phyloP scores from a whole-genome alignment of 163 green algal species.

The Scenedesmus sp. region DNA sequence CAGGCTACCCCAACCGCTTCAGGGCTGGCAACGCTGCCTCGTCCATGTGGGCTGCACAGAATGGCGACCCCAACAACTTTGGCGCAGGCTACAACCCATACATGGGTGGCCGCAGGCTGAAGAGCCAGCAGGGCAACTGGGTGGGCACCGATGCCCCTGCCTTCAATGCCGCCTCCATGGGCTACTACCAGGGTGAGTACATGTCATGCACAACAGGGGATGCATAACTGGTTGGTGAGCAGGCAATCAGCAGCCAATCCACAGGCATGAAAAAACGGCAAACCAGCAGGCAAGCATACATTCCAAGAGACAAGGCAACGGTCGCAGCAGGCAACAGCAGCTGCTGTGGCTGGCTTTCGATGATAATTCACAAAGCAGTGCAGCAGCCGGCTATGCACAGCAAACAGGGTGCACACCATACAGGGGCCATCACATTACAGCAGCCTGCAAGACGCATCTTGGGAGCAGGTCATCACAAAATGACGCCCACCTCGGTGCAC shows the following conservation, averaged over 20 bases:
- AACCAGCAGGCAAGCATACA: neutral
- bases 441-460: too few relatives aligned
- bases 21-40: neutral
- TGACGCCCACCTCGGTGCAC: too few relatives aligned
- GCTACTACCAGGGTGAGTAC: neutral
- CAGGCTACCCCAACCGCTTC: conserved; percentile 7
- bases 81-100: neutral
- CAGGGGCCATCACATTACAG: too few relatives aligned
- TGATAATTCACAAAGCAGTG: too few relatives aligned
- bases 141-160: neutral
- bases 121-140: neutral
- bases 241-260: neutral
- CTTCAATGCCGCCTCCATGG: neutral
- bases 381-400: too few relatives aligned
- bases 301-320: neutral
- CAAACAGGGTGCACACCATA: neutral
- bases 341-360: too few relatives aligned
- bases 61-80: neutral
- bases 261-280: neutral
- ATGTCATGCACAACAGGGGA: neutral
- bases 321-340: too few relatives aligned
- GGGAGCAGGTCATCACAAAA: too few relatives aligned
- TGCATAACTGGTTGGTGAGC: neutral
- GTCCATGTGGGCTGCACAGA: neutral
- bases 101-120: neutral